Conservation (phyloP, 1,284 basidiomycete genomes). For the Ganoderma meredithae region DNA sequence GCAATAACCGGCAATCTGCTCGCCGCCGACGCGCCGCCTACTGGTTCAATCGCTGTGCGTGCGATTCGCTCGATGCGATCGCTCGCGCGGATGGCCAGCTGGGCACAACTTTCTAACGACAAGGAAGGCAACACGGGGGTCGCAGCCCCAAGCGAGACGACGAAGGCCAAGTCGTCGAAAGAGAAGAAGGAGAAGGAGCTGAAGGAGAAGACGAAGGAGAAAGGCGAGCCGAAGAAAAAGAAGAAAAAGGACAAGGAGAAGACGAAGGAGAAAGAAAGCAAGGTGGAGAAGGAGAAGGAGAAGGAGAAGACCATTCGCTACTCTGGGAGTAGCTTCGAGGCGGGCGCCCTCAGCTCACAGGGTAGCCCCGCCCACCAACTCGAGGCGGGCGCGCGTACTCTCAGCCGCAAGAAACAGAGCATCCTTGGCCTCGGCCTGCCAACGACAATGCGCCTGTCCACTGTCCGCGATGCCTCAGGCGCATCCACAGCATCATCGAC, state of each 20-base stretch:
- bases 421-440: slow-evolving; percentile 59
- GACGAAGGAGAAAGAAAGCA: slow-evolving; percentile 42
- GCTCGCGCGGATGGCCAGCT: slow-evolving; percentile 73
- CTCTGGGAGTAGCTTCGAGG: slow-evolving; percentile 72
- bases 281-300: slow-evolving; percentile 40
- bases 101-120: slow-evolving; percentile 62
- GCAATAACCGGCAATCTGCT: slow-evolving; percentile 47
- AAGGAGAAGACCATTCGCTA: slow-evolving; percentile 47
- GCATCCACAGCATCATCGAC: slow-evolving; percentile 34
- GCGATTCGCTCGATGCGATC: slow-evolving; percentile 79
- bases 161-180: slow-evolving; percentile 34
- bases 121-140: slow-evolving; percentile 43
- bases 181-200: slow-evolving; percentile 38
- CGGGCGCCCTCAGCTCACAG: slow-evolving; percentile 58
- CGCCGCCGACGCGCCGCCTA: slow-evolving; percentile 39
- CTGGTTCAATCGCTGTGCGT: slow-evolving; percentile 74
- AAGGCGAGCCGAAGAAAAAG: slow-evolving; percentile 41
- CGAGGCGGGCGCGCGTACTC: slow-evolving; percentile 37
- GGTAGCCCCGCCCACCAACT: slow-evolving; percentile 29
- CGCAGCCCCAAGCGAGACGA: slow-evolving; percentile 22
- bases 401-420: slow-evolving; percentile 63
- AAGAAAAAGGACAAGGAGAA: slow-evolving; percentile 43
- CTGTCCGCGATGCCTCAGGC: slow-evolving; percentile 51
- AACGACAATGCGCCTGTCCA: slow-evolving; percentile 53
- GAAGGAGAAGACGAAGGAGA: slow-evolving; percentile 41